Percentiles rank a stretch among this genome's conserved stretches.
Conservation (phyloP, 495 filamentous ascomycete genomes). For the Aspergillus carlsbadensis region DNA sequence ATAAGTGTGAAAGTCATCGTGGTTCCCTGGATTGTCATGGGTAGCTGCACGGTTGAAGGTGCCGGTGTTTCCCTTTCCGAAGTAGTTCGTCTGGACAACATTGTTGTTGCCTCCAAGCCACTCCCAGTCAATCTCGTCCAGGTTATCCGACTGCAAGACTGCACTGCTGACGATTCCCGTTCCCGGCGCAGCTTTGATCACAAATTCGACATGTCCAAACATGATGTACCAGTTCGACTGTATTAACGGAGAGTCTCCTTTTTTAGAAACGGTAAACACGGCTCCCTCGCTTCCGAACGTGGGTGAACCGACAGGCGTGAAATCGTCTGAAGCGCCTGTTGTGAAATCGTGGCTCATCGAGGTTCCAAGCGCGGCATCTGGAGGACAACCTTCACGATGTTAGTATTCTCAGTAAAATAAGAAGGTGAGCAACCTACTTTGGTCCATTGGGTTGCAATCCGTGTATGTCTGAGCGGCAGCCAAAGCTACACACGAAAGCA, state of each 20-base stretch:
- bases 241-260: slow-evolving; percentile 82
- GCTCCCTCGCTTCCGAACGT: slow-evolving; percentile 76
- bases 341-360: slow-evolving; percentile 80
- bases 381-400: slow-evolving; percentile 57
- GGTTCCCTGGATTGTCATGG: slow-evolving; percentile 50
- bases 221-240: slow-evolving; percentile 73
- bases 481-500: slow-evolving; percentile 32
- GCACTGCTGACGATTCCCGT: slow-evolving; percentile 71
- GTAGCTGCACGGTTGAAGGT: slow-evolving; percentile 62
- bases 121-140: slow-evolving; percentile 93
- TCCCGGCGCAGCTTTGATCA: slow-evolving; percentile 60
- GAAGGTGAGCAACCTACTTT: slow-evolving; percentile 48
- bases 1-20: slow-evolving; percentile 73
- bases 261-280: slow-evolving; percentile 77
- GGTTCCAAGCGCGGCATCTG: slow-evolving; percentile 80
- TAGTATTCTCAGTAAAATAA: slow-evolving; percentile 17
- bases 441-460: slow-evolving; percentile 69
- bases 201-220: slow-evolving; percentile 62
- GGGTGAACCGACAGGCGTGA: slow-evolving; percentile 62
- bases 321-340: slow-evolving; percentile 63
- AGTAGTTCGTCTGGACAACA: slow-evolving; percentile 77
- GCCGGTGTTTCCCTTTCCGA: slow-evolving; percentile 75
- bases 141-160: slow-evolving; percentile 77
- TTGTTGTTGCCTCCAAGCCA: slow-evolving; percentile 67
- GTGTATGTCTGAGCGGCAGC: slow-evolving; percentile 73